phyloP scores from a whole-genome alignment of 805 yeast genomes.

The Ogataea populi-albae region DNA sequence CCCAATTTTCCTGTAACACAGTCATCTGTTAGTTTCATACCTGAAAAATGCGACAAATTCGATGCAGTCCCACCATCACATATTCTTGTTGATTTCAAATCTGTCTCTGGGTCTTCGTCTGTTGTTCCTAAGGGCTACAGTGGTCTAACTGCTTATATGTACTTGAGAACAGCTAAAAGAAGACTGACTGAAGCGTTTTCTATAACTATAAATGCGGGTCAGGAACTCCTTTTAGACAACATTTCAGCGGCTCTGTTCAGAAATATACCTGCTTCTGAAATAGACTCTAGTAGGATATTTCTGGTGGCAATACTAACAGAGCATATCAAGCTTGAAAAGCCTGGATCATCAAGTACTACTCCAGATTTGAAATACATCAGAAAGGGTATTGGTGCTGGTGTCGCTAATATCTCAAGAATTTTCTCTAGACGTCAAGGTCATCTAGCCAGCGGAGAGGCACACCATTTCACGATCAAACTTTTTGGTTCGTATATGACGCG shows the following conservation, averaged over 20 bases:
- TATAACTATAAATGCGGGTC: slow-evolving; percentile 57
- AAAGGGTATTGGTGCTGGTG: slow-evolving; percentile 87
- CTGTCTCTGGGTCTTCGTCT: slow-evolving; percentile 57
- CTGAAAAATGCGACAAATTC: slow-evolving; percentile 46
- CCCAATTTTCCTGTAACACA: slow-evolving; percentile 61
- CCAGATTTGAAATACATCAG: slow-evolving; percentile 43
- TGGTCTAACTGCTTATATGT: slow-evolving; percentile 71
- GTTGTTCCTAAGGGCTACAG: slow-evolving; percentile 64
- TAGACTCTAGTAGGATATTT: slow-evolving; percentile 60
- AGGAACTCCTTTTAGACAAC: slow-evolving; percentile 58
- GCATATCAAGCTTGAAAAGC: slow-evolving; percentile 47
- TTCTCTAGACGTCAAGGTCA: slow-evolving; percentile 65
- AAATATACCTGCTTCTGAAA: slow-evolving; percentile 66
- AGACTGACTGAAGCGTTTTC: slow-evolving; percentile 79
- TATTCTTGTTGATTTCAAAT: slow-evolving; percentile 72
- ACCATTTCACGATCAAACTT: slow-evolving; percentile 66
- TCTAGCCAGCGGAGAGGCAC: slow-evolving; percentile 58
- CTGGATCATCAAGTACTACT: slow-evolving; percentile 8
- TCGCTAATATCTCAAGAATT: slow-evolving; percentile 75
- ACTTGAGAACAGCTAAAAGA: slow-evolving; percentile 59
- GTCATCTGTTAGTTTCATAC: slow-evolving; percentile 36
- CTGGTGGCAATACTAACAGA: slow-evolving; percentile 77
- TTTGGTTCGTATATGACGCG: slow-evolving; percentile 64
- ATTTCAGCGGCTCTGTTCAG: slow-evolving; percentile 77
- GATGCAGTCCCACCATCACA: slow-evolving; percentile 56